phyloP scores from a whole-genome alignment of 2,329 filamentous ascomycete genomes.

The Sporothrix schenckii region DNA sequence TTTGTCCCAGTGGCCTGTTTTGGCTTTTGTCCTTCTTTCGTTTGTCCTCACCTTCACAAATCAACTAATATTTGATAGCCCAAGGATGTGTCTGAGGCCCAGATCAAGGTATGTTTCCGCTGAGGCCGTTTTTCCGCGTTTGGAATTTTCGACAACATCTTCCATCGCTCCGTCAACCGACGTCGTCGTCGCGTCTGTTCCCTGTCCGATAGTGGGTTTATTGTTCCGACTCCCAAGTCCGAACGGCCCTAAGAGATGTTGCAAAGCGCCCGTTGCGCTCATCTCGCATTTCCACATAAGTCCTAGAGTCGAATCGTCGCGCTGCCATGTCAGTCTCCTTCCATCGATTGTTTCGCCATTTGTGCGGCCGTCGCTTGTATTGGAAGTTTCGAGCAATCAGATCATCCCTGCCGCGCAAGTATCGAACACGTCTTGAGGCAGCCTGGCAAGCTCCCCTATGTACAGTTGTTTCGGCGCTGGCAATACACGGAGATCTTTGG shows the following conservation, averaged over 20 bases:
- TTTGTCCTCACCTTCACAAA: not conserved
- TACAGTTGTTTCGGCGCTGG: constrained; percentile 29
- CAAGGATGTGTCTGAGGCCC: constrained; percentile 90
- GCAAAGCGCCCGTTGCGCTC: constrained; percentile 28
- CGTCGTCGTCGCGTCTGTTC: constrained; percentile 37
- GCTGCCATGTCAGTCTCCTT: constrained; percentile 46
- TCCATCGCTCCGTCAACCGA: constrained; percentile 35
- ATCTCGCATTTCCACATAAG: constrained; percentile 29
- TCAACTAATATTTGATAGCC: constrained; percentile 67
- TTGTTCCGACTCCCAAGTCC: not conserved
- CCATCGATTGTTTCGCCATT: constrained; percentile 43
- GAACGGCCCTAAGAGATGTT: constrained; percentile 21
- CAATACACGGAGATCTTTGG: constrained; percentile 25
- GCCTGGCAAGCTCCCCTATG: constrained; percentile 58
- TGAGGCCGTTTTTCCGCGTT: constrained; percentile 67
- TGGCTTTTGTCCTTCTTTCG: not conserved
- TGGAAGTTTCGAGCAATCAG: constrained; percentile 60
- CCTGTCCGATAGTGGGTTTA: constrained; percentile 30
- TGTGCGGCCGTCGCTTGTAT: not conserved
- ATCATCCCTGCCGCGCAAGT: constrained; percentile 54
- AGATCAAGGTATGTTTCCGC: constrained; percentile 99
- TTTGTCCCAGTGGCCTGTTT: constrained; percentile 23
- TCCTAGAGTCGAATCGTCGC: constrained; percentile 34
- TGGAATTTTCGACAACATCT: constrained; percentile 68
- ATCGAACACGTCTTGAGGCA: constrained; percentile 47